Evolutionary conservation across 2,329 filamentous ascomycete species (phyloP).

Genomic region (Fusarium duplospermum): DNA sequence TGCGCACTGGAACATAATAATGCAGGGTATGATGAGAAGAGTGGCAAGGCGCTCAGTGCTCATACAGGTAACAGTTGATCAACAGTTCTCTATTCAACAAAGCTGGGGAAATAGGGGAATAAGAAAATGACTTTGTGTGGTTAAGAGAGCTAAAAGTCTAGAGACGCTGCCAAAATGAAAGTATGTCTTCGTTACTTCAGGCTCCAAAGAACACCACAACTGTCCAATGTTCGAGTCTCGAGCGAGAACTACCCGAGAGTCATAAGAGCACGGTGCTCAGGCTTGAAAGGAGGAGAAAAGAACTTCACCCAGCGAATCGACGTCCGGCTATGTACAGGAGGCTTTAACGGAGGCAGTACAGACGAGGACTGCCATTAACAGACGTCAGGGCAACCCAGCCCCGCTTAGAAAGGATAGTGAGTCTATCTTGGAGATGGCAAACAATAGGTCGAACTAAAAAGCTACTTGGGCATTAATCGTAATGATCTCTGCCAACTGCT

Average conservation of each 20-base stretch:
- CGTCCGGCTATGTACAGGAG: neutral
- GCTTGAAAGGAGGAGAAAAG: neutral
- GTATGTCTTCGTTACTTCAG: neutral
- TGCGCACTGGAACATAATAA: neutral
- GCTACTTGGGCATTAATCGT: neutral
- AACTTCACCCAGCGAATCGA: neutral
- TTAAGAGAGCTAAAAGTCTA: neutral
- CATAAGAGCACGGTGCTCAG: neutral
- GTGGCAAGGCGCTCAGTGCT: neutral
- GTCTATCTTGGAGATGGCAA: neutral
- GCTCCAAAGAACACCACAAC: neutral
- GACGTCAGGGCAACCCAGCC: neutral
- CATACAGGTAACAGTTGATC: neutral
- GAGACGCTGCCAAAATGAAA: neutral
- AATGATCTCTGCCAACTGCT: fast-evolving
- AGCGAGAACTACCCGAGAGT: fast-evolving
- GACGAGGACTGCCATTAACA: neutral
- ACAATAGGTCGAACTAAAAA: too few species aligned
- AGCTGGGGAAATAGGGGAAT: neutral
- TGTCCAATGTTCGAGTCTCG: neutral
- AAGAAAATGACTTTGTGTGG: neutral
- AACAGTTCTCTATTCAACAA: neutral
- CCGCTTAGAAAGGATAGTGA: neutral
- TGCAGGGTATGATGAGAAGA: neutral
- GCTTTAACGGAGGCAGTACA: neutral